Evolutionary conservation across 805 yeast genomes (phyloP), one percentile per base, ranked within the genome.

Genomic region (Osmozyma mogii): DNA sequence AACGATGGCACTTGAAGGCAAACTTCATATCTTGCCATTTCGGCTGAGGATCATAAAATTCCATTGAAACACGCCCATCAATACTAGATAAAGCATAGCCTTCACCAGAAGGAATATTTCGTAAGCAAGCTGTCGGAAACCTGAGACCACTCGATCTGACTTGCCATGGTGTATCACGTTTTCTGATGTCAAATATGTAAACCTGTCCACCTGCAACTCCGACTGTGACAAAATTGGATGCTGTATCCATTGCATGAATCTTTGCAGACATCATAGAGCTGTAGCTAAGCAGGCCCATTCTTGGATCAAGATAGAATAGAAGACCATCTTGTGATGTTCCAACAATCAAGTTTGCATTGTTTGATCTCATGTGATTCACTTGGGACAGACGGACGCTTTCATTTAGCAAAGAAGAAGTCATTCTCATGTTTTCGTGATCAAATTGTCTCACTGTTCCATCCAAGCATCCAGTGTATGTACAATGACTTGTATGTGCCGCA

Each of bases 41-140:
- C 2, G 65, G 61, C 3, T 65, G 51, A 4, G 72, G 68, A 31
- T 75, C 72, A 31, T 78, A 71, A 43, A 65, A 77, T 37, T 84
- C 89, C 16, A 84, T 70, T 0, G 87, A 76, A 1, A 81, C 85
- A 17, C 94, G 60, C 0, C 95, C 95, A 44, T 84, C 94, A n/a
- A 84, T 64, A 1, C 89, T 77, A 16, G 84, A 63, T 18, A 77
- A 66, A 0, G 78, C 84, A 49, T 70, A 78, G 6, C 79, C 92
- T 39, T 57, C 49, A 8, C 50, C 52, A 31, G 63, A 55, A 0
- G 82, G 80, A 41, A 75, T 65, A 22, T 75, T 57, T 38, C 61
- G 64, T 20, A 83, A 43, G 15, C 69, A 70, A 27, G 77, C 60
- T 2, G 78, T 72, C 52, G 81, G 87, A 45, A 72, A 73, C 42